phyloP scores from a whole-genome alignment of 2,329 filamentous ascomycete species.

The Neonectria punicea region DNA sequence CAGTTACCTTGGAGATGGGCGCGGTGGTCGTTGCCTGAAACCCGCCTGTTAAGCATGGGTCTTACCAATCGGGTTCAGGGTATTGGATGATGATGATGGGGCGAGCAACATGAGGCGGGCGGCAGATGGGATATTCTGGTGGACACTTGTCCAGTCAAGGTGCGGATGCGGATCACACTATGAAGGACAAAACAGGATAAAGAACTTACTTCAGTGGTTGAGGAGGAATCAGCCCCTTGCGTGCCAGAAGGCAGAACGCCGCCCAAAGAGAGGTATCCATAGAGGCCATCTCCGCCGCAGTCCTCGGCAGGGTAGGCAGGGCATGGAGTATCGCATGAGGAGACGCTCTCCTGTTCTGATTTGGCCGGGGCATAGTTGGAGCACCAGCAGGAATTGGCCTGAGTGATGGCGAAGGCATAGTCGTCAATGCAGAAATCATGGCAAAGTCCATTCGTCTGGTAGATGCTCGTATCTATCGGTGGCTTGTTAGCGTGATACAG shows the following conservation, averaged over 20 bases:
- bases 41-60: constrained; percentile 44
- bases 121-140: constrained; percentile 21
- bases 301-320: constrained; percentile 75
- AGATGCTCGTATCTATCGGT: constrained; percentile 62
- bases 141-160: constrained; percentile 41
- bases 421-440: constrained; percentile 64
- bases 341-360: constrained; percentile 50
- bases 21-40: constrained; percentile 43
- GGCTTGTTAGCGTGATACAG: constrained; percentile 1
- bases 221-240: constrained; percentile 38
- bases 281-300: constrained; percentile 72
- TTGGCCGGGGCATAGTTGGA: constrained; percentile 72
- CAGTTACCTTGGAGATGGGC: constrained; percentile 48
- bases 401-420: constrained; percentile 76
- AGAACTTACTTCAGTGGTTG: constrained; percentile 45
- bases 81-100: constrained; percentile 13
- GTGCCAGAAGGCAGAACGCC: constrained; percentile 67
- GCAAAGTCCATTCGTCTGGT: constrained; percentile 78
- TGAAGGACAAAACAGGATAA: constrained; percentile 23
- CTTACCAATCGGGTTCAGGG: constrained; percentile 36
- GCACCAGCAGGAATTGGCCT: constrained; percentile 77
- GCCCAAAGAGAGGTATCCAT: constrained; percentile 71
- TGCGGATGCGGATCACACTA: constrained; percentile 33
- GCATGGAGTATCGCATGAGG: constrained; percentile 67
- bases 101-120: constrained; percentile 21